phyloP scores from a whole-genome alignment of 73 alveolate genomes.

The Breviolum minutum region DNA sequence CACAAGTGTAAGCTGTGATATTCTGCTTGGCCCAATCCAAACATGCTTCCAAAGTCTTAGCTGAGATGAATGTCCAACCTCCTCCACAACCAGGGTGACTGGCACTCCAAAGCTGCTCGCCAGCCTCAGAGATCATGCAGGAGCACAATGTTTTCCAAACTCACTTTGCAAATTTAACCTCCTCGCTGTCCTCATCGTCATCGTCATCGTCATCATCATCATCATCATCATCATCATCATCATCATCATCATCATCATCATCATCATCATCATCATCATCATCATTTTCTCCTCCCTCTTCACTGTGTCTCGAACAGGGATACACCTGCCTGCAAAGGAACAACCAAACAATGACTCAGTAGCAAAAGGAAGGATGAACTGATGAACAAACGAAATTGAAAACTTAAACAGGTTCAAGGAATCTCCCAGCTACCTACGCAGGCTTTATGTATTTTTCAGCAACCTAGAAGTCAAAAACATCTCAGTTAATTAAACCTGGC shows the following conservation, averaged over 20 bases:
- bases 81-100: slow-evolving; percentile 56
- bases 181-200: not conserved
- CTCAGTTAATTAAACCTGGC: too few relatives aligned
- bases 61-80: slow-evolving; percentile 5
- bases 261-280: not conserved
- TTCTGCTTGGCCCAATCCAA: not conserved
- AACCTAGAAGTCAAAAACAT: too few relatives aligned
- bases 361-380: not conserved
- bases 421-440: too few relatives aligned
- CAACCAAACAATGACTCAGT: not conserved
- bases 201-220: not conserved
- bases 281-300: not conserved
- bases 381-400: not conserved
- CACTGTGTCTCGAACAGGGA: not conserved
- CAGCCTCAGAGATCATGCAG: not conserved
- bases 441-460: too few relatives aligned
- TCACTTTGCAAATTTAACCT: not conserved
- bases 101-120: slow-evolving; percentile 92
- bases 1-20: not conserved
- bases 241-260: not conserved
- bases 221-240: not conserved
- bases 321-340: not conserved
- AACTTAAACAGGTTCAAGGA: too few relatives aligned
- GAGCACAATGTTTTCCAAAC: too few relatives aligned
- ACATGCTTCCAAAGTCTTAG: not conserved